Conservation (phyloP, 1,284 basidiomycete species). For the Malassezia nana region DNA sequence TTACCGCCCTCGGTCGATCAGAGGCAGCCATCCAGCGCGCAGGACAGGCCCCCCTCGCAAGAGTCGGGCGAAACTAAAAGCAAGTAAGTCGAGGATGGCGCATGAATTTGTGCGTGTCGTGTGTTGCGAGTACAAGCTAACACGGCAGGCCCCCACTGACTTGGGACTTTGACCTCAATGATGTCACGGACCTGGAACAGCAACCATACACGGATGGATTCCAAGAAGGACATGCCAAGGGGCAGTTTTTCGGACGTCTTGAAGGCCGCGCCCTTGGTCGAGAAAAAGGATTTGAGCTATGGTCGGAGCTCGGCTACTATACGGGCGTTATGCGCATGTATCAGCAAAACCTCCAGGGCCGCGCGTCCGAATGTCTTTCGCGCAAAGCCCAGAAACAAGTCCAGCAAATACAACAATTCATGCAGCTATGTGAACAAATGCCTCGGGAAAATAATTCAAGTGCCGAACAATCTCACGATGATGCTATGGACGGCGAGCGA, state of each 20-base stretch:
- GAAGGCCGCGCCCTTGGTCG: constrained; percentile 82
- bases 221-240: constrained; percentile 68
- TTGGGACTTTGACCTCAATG: constrained; percentile 26
- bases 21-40: not conserved
- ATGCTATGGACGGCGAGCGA: constrained; percentile 27
- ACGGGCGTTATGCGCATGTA: constrained; percentile 71
- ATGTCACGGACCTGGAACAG: constrained; percentile 35
- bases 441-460: constrained; percentile 52
- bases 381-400: constrained; percentile 50
- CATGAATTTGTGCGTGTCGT: not conserved
- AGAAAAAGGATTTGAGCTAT: constrained; percentile 86
- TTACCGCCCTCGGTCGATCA: not conserved
- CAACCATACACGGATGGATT: constrained; percentile 65
- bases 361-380: constrained; percentile 16
- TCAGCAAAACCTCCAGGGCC: constrained; percentile 34
- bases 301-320: constrained; percentile 92
- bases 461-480: constrained; percentile 37
- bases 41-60: not conserved
- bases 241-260: constrained; percentile 75
- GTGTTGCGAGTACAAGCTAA: not conserved
- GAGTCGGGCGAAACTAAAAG: not conserved
- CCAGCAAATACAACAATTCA: constrained; percentile 60
- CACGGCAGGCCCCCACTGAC: not conserved
- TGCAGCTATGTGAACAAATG: constrained; percentile 61
- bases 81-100: not conserved